Evolutionary conservation across 2,329 filamentous ascomycete species (phyloP).

Genomic region (Monosporascus ibericus): DNA sequence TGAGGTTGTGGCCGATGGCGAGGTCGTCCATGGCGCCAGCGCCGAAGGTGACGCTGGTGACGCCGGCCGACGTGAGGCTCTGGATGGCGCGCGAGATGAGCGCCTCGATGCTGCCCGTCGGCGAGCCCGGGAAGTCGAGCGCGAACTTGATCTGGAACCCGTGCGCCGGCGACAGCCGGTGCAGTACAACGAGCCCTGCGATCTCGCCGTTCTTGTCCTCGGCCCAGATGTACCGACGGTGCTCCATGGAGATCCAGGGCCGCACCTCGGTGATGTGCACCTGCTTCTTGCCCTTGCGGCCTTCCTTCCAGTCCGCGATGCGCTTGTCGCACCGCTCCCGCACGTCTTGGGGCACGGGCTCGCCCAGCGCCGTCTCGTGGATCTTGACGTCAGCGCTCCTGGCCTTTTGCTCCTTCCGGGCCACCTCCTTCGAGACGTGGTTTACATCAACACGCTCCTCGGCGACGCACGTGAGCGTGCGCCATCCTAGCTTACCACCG

Average conservation of each 20-base stretch:
- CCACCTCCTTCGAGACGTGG: conserved; percentile 51
- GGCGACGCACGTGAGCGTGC: conserved; percentile 79
- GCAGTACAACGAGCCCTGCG: conserved; percentile 72
- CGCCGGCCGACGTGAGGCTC: conserved; percentile 49
- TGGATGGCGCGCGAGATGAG: conserved; percentile 56
- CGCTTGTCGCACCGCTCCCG: conserved; percentile 63
- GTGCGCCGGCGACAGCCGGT: conserved; percentile 71
- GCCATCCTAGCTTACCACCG: conserved; percentile 76
- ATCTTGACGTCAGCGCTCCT: conserved; percentile 56
- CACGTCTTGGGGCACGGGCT: conserved; percentile 58
- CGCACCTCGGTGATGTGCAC: conserved; percentile 86
- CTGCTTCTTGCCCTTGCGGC: conserved; percentile 73
- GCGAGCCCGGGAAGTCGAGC: conserved; percentile 83
- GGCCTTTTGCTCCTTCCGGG: conserved; percentile 78
- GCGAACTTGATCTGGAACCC: conserved; percentile 96
- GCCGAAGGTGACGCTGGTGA: conserved; percentile 74
- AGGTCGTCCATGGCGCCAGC: conserved; percentile 72
- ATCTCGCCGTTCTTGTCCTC: conserved; percentile 67
- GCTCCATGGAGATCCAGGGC: conserved; percentile 78
- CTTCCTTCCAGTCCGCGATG: conserved; percentile 72
- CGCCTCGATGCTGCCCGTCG: conserved; percentile 82
- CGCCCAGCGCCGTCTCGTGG: conserved; percentile 61
- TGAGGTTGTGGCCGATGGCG: conserved; percentile 73
- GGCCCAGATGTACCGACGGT: conserved; percentile 82
- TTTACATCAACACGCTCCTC: conserved; percentile 83